A percentile compares a stretch with the other conserved stretches of the same genome.
Evolutionary conservation across 805 yeast genomes (phyloP).

Genomic region (Saccharomycopsis schoenii): DNA sequence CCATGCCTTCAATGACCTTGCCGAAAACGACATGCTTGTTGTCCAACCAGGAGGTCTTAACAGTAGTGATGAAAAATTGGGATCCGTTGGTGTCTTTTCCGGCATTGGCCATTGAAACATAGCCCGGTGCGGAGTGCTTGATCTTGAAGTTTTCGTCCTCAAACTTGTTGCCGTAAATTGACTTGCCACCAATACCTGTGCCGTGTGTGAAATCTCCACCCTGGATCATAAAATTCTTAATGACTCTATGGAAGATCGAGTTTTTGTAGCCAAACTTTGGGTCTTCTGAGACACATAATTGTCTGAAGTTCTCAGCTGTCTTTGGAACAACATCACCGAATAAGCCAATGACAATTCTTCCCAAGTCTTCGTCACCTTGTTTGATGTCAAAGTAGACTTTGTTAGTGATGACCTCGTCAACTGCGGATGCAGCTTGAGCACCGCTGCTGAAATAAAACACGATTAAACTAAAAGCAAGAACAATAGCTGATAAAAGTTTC

Average conservation of each 20-base stretch:
- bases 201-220: slow-evolving; percentile 73
- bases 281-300: slow-evolving; percentile 68
- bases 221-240: slow-evolving; percentile 65
- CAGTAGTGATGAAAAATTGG: slow-evolving; percentile 93
- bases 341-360: slow-evolving; percentile 78
- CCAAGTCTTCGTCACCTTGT: slow-evolving; percentile 69
- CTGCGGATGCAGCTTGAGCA: slow-evolving; percentile 3
- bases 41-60: slow-evolving; percentile 82
- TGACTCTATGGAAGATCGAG: slow-evolving; percentile 64
- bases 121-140: slow-evolving; percentile 61
- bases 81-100: slow-evolving; percentile 83
- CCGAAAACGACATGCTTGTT: slow-evolving; percentile 96
- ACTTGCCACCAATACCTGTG: slow-evolving; percentile 65
- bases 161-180: slow-evolving; percentile 60
- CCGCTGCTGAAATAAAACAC: slow-evolving; percentile 10
- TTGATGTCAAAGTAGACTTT: slow-evolving; percentile 79
- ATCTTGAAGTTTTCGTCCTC: slow-evolving; percentile 59
- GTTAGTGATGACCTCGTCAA: slow-evolving; percentile 34
- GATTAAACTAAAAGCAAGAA: slow-evolving; percentile 1
- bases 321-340: slow-evolving; percentile 82
- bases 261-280: slow-evolving; percentile 52
- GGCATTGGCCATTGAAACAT: slow-evolving; percentile 71
- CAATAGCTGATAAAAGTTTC: slow-evolving; percentile 8
- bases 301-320: slow-evolving; percentile 83
- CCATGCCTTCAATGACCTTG: slow-evolving; percentile 82